Percentiles rank a stretch among this genome's conserved stretches.
These are phyloP conservation scores for Elymus sibiricus DNA, from an alignment of 176 grass and related monocot genomes.

Conservation along the genomic window DNA sequence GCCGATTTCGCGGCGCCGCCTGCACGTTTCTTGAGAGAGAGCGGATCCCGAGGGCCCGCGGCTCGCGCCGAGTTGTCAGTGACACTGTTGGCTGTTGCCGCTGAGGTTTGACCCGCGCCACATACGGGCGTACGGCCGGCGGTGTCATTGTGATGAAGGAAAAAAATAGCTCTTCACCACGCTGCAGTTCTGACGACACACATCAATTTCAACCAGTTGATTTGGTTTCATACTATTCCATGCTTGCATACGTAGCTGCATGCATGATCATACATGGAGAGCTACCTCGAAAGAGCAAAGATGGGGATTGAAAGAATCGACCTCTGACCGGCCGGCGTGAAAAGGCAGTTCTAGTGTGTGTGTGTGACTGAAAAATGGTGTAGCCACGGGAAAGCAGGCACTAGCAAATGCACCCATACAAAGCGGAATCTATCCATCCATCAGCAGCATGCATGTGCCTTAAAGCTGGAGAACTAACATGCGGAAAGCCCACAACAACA, in stretches of 20 bases:
- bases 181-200: background rate
- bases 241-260: background rate
- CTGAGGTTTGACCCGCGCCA: background rate
- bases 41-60: slow-evolving; percentile 35
- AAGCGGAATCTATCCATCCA: background rate
- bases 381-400: background rate
- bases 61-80: background rate
- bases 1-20: slow-evolving; percentile 9
- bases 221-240: background rate
- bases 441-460: background rate
- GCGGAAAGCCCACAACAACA: background rate
- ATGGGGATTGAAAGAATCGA: background rate
- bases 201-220: background rate
- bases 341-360: background rate
- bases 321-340: background rate
- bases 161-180: background rate
- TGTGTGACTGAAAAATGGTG: background rate
- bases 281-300: background rate
- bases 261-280: background rate
- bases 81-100: background rate
- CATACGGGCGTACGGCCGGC: too few relatives aligned
- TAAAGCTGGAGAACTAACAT: background rate
- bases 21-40: background rate
- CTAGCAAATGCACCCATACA: background rate
- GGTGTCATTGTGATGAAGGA: too few relatives aligned